A percentile compares a stretch with the other conserved stretches of the same genome.
Evolutionary conservation across 106 monocot species (phyloP).

Genomic region (Posidonia australis): DNA sequence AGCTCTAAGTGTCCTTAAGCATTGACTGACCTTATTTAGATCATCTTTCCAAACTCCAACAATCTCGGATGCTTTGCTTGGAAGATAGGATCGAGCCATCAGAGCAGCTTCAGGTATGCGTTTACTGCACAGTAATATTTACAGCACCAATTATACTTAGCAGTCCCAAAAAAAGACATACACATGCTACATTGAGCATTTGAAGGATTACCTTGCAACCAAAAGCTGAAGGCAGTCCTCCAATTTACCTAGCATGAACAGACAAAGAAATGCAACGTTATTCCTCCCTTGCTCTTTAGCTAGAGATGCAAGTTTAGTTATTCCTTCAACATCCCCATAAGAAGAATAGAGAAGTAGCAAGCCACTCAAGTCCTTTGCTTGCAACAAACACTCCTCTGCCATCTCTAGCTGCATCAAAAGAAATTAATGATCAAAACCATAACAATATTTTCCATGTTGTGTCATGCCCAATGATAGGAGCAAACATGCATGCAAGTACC

Average conservation of each 20-base stretch:
- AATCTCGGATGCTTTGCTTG: constrained; percentile 90
- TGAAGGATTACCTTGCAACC: constrained; percentile 57
- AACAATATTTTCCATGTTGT: background rate
- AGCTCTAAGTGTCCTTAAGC: too few species aligned
- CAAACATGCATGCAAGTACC: too few species aligned
- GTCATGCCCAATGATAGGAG: too few species aligned
- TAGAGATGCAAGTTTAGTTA: constrained; percentile 57
- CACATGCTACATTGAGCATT: too few species aligned
- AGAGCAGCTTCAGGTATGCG: constrained; percentile 95
- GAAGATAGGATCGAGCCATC: constrained; percentile 87
- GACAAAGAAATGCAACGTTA: constrained; percentile 89
- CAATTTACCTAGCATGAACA: constrained; percentile 83
- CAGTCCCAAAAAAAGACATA: too few species aligned
- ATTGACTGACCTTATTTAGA: constrained; percentile 72
- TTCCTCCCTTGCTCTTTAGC: constrained; percentile 91
- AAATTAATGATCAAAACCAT: background rate
- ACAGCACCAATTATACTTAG: too few species aligned
- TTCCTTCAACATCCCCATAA: constrained; percentile 82
- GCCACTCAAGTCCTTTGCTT: constrained; percentile 89
- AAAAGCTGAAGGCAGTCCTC: constrained; percentile 79
- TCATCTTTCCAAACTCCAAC: constrained; percentile 77
- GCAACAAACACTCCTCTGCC: constrained; percentile 72
- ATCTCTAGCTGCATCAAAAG: constrained; percentile 54
- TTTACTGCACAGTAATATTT: constrained; percentile 53
- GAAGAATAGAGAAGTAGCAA: constrained; percentile 73